These are phyloP conservation scores for Chlamydomonas eustigma DNA, from an alignment of 139 green algal genomes.

Conservation along the genomic window DNA sequence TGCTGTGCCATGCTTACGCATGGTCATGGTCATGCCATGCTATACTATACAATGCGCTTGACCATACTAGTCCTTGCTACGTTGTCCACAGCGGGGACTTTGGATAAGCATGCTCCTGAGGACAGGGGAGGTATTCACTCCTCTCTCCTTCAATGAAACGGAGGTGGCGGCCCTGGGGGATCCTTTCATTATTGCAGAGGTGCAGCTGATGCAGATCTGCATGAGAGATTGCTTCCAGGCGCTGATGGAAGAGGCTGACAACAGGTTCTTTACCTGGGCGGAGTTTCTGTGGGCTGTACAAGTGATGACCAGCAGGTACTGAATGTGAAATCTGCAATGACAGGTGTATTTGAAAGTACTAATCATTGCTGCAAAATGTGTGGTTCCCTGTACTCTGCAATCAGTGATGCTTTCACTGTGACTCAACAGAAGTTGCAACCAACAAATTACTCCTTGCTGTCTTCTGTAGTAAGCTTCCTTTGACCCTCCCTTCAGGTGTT, in stretches of 20 bases:
- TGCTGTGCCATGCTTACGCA: too few relatives aligned
- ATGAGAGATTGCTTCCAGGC: constrained; percentile 18
- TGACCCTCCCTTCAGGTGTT: constrained; percentile 13
- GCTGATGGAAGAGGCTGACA: not conserved
- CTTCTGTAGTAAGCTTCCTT: too few relatives aligned
- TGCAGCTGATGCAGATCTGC: not conserved
- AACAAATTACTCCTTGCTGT: too few relatives aligned
- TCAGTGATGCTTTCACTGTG: too few relatives aligned
- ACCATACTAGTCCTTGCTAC: too few relatives aligned
- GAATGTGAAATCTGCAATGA: too few relatives aligned
- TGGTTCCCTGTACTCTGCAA: too few relatives aligned
- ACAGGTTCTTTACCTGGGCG: constrained; percentile 12
- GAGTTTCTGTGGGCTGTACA: constrained; percentile 36
- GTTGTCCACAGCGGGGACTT: not conserved
- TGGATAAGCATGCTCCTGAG: not conserved
- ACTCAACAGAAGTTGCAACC: too few relatives aligned
- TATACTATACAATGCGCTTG: too few relatives aligned
- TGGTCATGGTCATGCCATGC: too few relatives aligned
- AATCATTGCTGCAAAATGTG: too few relatives aligned
- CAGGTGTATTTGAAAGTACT: too few relatives aligned
- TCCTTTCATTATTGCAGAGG: not conserved
- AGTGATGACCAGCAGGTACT: constrained; percentile 12
- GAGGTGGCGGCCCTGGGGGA: not conserved
- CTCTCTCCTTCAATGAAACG: not conserved
- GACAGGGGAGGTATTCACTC: not conserved